Base-by-base conservation (phyloP, 2,329 filamentous ascomycete genomes). In the Paraphaeosphaeria minitans region DNA sequence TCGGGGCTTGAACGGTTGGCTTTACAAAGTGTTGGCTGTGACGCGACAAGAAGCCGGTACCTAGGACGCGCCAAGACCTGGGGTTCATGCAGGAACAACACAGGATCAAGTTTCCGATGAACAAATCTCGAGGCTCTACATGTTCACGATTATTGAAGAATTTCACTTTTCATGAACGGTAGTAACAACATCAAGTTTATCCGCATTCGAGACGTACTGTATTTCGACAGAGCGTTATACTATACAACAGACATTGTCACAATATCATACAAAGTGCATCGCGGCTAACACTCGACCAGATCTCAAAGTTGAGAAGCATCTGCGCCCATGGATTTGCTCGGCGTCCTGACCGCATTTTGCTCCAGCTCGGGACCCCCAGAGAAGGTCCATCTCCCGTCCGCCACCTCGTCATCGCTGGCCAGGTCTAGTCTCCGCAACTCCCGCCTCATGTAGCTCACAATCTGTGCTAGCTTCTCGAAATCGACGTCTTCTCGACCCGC, bases 401-500 rank as follows among this genome's bases (percentile, higher is more conserved):
- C 78, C 46, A 87, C 64, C 59, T 82, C 80, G 24, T 81, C 80
- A 69, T 89, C 87, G 2, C 74, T 73, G 58, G 86, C 70, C 27
- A 76, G 74, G 4, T 85, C 84, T 62, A 90, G 71, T 56, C 81
- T 80, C 57, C 78, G 78, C 42, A 89, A 63, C 52, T 85, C 81
- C 64, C 83, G 80, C 59, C 87, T 81, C 77, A 90, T 82, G 72
- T 88, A 91, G 35, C 81, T 83, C 24, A 88, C 85, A 54, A 91
- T 84, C 59, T 81, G 76, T 4, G 86, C 87, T 56, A 91, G 71
- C 66, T 84, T 83, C 50, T 79, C 79, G 68, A 87, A 81, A 75
- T 91, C 85, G 19, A 89, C 82, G 56, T 88, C 82, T 58, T 86
- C 82, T 47, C 80, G 81, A 22, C 86, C 92, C 80, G 94, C 93